Conservation (phyloP, 805 yeast species). For the Dipodascus albidus region DNA sequence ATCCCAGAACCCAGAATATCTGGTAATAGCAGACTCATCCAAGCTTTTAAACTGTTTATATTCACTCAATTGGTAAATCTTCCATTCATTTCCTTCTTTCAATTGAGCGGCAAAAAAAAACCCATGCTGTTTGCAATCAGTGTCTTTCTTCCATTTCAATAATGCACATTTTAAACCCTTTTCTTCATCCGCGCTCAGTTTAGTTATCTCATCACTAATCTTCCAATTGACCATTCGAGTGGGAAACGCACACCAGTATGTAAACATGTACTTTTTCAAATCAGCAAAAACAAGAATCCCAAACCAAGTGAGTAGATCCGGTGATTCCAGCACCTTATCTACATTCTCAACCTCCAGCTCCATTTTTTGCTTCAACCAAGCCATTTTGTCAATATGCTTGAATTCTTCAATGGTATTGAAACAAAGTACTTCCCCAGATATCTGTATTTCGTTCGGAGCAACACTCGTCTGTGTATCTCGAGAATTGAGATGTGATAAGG, state of each 20-base stretch:
- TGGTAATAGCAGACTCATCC: slow-evolving; percentile 6
- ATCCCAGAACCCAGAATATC: slow-evolving; percentile 30
- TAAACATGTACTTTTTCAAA: slow-evolving; percentile 75
- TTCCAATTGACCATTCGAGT: slow-evolving; percentile 44
- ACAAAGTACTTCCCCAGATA: slow-evolving; percentile 39
- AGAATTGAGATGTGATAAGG: slow-evolving; percentile 11
- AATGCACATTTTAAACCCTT: slow-evolving; percentile 10
- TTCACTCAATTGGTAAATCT: slow-evolving; percentile 9
- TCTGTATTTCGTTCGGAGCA: background rate
- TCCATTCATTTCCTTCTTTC: slow-evolving; percentile 7
- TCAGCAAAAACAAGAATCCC: slow-evolving; percentile 67
- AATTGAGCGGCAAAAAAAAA: slow-evolving; percentile 13
- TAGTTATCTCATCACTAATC: slow-evolving; percentile 3
- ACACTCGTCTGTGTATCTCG: background rate
- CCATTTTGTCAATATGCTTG: slow-evolving; percentile 52
- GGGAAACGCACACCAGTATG: slow-evolving; percentile 86
- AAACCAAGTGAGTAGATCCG: slow-evolving; percentile 33
- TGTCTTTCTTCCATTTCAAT: slow-evolving; percentile 7
- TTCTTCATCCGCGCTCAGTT: slow-evolving; percentile 8
- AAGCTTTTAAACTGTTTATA: slow-evolving; percentile 14
- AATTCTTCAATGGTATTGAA: slow-evolving; percentile 83
- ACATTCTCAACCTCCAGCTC: slow-evolving; percentile 23
- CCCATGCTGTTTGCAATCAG: slow-evolving; percentile 19
- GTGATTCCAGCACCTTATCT: slow-evolving; percentile 25
- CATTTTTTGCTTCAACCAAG: slow-evolving; percentile 34